Conservation (phyloP, 306 rosid genomes). For the Dryas drummondii region DNA sequence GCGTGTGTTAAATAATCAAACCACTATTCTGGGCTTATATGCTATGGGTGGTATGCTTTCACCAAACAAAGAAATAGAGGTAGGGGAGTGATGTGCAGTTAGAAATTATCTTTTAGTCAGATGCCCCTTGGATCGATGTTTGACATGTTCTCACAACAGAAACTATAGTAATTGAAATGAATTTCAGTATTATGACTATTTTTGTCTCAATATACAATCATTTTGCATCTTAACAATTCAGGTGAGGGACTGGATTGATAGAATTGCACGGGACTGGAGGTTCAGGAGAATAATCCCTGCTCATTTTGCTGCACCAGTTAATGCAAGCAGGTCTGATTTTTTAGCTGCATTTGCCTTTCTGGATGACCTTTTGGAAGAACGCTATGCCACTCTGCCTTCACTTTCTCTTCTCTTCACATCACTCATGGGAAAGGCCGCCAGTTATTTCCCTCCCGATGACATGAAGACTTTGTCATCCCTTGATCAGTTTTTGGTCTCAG, state of each 20-base stretch:
- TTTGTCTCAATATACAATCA: background rate
- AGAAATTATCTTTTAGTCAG: too few relatives aligned
- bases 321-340: conserved; percentile 68
- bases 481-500: conserved; percentile 79
- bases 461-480: conserved; percentile 94
- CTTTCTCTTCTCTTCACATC: conserved; percentile 71
- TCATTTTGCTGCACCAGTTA: conserved; percentile 85
- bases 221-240: conserved; percentile 31
- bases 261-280: conserved; percentile 73
- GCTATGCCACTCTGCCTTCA: conserved; percentile 47
- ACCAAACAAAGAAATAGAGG: background rate
- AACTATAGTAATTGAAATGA: background rate
- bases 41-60: background rate
- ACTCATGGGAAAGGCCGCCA: conserved; percentile 85
- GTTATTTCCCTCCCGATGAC: conserved; percentile 94
- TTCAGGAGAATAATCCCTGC: conserved; percentile 91
- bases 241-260: conserved; percentile 93
- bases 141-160: background rate
- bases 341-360: conserved; percentile 79
- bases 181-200: background rate
- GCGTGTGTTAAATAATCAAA: background rate
- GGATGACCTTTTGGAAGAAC: conserved; percentile 80
- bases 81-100: too few relatives aligned
- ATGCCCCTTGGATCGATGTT: too few relatives aligned
- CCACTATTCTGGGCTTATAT: background rate